These are phyloP conservation scores for Hymenoscyphus albidus DNA, from an alignment of 2,329 filamentous ascomycete genomes.

Conservation along the genomic window DNA sequence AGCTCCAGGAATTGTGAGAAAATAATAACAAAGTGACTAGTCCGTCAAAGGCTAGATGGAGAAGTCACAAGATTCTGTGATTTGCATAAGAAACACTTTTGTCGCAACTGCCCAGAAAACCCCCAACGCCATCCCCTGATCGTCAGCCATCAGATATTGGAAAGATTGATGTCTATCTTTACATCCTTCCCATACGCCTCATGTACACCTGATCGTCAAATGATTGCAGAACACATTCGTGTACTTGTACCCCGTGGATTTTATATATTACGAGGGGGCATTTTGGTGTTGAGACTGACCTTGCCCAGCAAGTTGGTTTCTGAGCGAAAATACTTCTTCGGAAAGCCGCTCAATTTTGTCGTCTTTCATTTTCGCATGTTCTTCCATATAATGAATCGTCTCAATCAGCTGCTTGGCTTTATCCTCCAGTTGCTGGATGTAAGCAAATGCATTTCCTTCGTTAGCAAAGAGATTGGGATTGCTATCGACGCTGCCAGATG, in stretches of 20 bases:
- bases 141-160: background rate
- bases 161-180: slow-evolving; percentile 23
- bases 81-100: background rate
- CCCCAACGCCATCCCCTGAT: background rate
- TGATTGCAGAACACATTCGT: slow-evolving; percentile 27
- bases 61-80: background rate
- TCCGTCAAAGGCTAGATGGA: background rate
- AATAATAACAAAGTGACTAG: background rate
- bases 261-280: slow-evolving; percentile 23
- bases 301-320: slow-evolving; percentile 27
- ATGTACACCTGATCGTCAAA: slow-evolving; percentile 24
- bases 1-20: background rate
- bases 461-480: slow-evolving; percentile 65
- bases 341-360: slow-evolving; percentile 31
- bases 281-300: slow-evolving; percentile 20
- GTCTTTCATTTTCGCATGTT: slow-evolving; percentile 25
- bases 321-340: slow-evolving; percentile 29
- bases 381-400: slow-evolving; percentile 41
- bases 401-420: slow-evolving; percentile 47
- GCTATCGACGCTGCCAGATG: slow-evolving; percentile 54
- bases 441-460: slow-evolving; percentile 65
- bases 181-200: slow-evolving; percentile 23
- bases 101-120: background rate
- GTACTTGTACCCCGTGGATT: slow-evolving; percentile 26
- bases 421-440: slow-evolving; percentile 67